A percentile compares a stretch with the other conserved stretches of the same genome.
Evolutionary conservation across 2,329 filamentous ascomycete genomes (phyloP).

Genomic region (Aspergillus caelatus): DNA sequence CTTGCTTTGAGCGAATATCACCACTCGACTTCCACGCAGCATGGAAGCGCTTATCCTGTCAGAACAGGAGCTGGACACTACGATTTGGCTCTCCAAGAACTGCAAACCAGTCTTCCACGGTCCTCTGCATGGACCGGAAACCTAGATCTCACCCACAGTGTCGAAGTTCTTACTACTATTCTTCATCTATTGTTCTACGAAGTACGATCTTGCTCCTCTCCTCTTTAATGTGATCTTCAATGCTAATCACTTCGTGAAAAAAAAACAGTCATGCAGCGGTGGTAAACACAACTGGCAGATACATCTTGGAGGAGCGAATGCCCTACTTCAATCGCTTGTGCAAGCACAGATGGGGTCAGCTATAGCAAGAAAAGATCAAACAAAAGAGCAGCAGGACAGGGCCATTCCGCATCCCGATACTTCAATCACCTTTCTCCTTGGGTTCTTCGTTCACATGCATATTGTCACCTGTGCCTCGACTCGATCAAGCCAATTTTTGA

Average conservation of each 20-base stretch:
- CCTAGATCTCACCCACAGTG: neutral
- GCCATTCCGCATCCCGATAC: neutral
- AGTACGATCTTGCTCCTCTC: neutral
- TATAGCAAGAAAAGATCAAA: neutral
- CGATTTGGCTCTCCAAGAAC: neutral
- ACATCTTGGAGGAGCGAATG: neutral
- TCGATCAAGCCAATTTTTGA: neutral
- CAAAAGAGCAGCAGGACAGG: neutral
- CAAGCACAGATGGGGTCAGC: neutral
- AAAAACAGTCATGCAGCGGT: neutral
- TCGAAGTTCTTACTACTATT: neutral
- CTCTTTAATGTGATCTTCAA: neutral
- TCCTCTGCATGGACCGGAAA: neutral
- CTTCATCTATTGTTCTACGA: neutral
- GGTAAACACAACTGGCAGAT: neutral
- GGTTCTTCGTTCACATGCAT: neutral
- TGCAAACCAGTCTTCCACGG: neutral
- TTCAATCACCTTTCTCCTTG: neutral
- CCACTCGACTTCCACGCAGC: too few relatives aligned
- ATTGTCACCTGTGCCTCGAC: neutral
- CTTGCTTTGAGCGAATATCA: constrained; percentile 3
- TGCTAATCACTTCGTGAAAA: neutral
- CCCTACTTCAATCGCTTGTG: neutral
- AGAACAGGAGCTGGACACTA: neutral
- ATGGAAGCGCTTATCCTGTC: too few relatives aligned